Evolutionary conservation across 306 rosid genomes (phyloP).

Genomic region (Sicyos baderoa): DNA sequence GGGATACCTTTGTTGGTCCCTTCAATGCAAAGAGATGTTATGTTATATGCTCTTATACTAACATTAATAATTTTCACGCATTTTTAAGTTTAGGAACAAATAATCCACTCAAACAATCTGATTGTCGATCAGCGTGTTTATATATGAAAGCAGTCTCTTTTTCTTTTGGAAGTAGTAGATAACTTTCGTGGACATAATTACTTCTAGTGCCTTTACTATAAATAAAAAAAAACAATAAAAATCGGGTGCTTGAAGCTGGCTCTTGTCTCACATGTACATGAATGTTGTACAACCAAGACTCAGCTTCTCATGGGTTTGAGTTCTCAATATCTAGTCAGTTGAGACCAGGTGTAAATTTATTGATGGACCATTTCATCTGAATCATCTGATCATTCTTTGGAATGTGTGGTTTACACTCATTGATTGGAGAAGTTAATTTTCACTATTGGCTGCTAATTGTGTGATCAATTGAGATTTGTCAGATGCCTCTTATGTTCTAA

Average conservation of each 20-base stretch:
- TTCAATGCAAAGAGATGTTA: neutral
- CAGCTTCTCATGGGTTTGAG: neutral
- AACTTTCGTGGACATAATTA: neutral
- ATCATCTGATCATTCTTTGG: neutral
- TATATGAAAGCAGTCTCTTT: neutral
- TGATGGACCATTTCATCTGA: too few relatives aligned
- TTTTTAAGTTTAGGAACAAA: neutral
- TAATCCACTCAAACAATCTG: neutral
- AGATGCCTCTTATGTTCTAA: neutral
- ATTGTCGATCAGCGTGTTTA: neutral
- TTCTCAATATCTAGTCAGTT: neutral
- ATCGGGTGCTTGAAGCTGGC: too few relatives aligned
- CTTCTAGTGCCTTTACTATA: too few relatives aligned
- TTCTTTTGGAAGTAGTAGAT: neutral
- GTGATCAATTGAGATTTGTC: neutral
- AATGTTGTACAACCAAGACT: neutral
- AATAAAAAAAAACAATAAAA: too few relatives aligned
- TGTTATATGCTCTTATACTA: neutral
- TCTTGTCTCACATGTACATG: too few relatives aligned
- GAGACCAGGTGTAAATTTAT: neutral
- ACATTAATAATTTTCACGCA: too few relatives aligned
- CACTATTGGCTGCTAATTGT: neutral
- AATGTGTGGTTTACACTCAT: neutral
- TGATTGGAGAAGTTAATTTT: neutral
- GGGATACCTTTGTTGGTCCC: neutral